Evolutionary conservation across 2,329 filamentous ascomycete genomes (phyloP), one percentile per base, ranked within the genome.

Genomic region (Ambrosiella beaveri): DNA sequence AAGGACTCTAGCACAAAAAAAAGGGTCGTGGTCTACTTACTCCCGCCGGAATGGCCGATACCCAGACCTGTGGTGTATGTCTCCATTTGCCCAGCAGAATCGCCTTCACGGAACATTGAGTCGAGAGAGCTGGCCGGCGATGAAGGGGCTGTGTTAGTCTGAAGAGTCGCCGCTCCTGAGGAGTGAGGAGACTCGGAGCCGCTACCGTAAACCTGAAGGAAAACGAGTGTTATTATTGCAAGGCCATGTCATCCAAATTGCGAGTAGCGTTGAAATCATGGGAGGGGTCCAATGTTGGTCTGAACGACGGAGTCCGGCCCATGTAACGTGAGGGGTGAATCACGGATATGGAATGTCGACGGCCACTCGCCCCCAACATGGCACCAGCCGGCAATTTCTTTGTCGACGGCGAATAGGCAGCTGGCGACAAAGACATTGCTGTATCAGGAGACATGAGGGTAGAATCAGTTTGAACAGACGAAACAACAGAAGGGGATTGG

Each of bases 221-320:
- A 36, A 53, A 36, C 37, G 38, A 19, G 38, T 53, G 51, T 53
- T 53, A 53, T 36, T 53, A 53, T 53, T 53, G 35, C 17, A 53
- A 15, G 13, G 13, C 38, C 51, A 53, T 53, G 35, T 53, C 51
- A 39, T 36, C n/a, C 35, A 37, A 38, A 36, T 53, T 36, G 35
- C 13, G 15, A 17, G 15, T 49, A 3, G n/a, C 11, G 15, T 49
- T 19, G 15, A 17, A 7, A 15, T 8, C 15, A 15, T 49, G 7
- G 15, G 44, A 49, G 8, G 27, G 27, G 35, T 39, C 51, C 35
- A 35, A 36, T 19, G 15, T 39, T 15, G 27, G 51, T n/a, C 27
- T 15, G 51, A 38, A 38, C 15, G 35, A 40, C 27, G 51, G 17
- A 37, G 9, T 37, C 35, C 12, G 51, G 37, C 15, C 15, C 35